Evolutionary conservation across 108 stramenopile genomes (phyloP), one percentile per base, ranked within the genome.

Genomic region (Cyclotella choctawhatcheeana): DNA sequence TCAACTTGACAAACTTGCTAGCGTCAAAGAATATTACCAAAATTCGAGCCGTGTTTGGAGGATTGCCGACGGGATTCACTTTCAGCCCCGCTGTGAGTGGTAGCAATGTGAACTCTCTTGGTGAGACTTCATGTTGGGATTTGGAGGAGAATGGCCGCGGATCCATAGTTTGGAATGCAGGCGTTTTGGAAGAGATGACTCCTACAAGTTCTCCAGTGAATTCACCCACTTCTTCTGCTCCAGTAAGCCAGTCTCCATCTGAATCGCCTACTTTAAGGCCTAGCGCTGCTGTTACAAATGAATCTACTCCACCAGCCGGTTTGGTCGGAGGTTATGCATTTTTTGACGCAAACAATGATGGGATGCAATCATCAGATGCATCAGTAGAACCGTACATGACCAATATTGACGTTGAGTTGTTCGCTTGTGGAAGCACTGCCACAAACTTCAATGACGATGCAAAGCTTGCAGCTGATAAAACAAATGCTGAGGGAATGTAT

Each of bases 111-210:
- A 35, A 65, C 54, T 31, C 47, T 8, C 25, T 37, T 35, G 77
- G 77, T 12, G 20, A 53, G 29, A 67, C 70, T 1, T 13, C 44
- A 13, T 79, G 77, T 52, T 71, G 56, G 62, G 64, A 79, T 59
- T 5, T 71, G 21, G 62, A 59, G n/a, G 17, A 20, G 10, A 60
- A 66, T 71, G 70, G 70, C 7, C 55, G 12, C 24, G 63, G 63
- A 24, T 31, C 56, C 12, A 71, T 79, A 51, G 50, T 67, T 37
- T 79, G 77, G 77, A 66, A 79, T 71, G 70, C 77, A 18, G 77
- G 77, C n/a, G 35, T 79, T 31, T 58, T 45, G 27, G 27, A 2
- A 27, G 53, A 27, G 5, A 25, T 25, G 27, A 30, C 2, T 56
- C 24, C 20, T 22, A 52, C 51, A 2, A 22, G 24, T 22, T 1